Percentiles rank a stretch among this genome's conserved stretches.
Evolutionary conservation across 1,284 basidiomycete genomes (phyloP).

Genomic region (Tylopilus sp.): DNA sequence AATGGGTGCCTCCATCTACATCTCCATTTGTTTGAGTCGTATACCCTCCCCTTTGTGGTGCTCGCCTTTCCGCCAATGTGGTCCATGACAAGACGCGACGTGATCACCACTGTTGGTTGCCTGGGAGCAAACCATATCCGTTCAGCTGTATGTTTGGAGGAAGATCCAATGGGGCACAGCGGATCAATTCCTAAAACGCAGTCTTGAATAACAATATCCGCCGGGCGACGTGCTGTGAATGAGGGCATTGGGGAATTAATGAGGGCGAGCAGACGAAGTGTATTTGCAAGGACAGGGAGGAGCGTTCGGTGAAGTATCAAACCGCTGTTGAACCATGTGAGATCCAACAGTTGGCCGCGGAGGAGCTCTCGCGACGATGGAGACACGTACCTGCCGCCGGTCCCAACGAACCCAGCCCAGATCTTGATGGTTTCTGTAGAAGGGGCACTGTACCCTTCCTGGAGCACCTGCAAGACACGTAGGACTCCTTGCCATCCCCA

Average conservation of each 20-base stretch:
- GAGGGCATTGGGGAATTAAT: conserved; percentile 28
- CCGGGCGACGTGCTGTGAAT: conserved; percentile 28
- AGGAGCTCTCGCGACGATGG: not conserved
- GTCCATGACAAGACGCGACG: conserved; percentile 39
- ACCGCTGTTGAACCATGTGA: conserved; percentile 29
- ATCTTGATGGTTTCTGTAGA: conserved; percentile 18
- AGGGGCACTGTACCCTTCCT: conserved; percentile 17
- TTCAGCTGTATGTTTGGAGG: conserved; percentile 4
- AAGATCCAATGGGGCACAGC: conserved; percentile 28
- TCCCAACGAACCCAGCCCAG: conserved; percentile 39
- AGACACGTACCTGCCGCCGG: conserved; percentile 39
- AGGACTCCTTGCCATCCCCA: conserved; percentile 33
- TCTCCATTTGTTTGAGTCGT: conserved; percentile 36
- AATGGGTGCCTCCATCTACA: conserved; percentile 44
- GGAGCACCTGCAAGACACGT: conserved; percentile 34
- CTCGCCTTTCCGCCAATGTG: conserved; percentile 38
- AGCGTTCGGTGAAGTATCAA: conserved; percentile 37
- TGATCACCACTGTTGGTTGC: conserved; percentile 31
- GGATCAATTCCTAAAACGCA: conserved; percentile 38
- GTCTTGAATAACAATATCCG: conserved; percentile 43
- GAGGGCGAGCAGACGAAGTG: conserved; percentile 34
- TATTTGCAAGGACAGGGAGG: conserved; percentile 33
- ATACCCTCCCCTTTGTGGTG: conserved; percentile 30
- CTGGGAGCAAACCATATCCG: conserved; percentile 6
- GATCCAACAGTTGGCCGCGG: not conserved